These are phyloP conservation scores for Tritrichomonas musculus DNA, from an alignment of 208 protist species.

Conservation along the genomic window DNA sequence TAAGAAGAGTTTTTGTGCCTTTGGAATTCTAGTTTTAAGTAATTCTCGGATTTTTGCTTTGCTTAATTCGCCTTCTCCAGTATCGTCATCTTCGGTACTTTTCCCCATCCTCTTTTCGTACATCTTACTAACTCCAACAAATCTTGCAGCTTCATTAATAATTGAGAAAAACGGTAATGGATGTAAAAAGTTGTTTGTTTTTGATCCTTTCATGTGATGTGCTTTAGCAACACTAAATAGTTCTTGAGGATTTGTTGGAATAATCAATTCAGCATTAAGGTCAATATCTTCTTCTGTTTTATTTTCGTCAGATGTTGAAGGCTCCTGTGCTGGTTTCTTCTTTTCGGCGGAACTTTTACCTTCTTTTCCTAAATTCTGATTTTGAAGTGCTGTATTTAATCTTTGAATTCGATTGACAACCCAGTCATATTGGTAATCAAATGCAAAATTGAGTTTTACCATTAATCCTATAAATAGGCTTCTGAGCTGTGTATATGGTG, in stretches of 20 bases:
- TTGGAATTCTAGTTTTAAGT: background rate
- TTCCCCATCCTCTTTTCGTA: no score
- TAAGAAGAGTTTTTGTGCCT: background rate
- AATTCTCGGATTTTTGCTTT: no score
- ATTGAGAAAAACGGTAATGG: background rate
- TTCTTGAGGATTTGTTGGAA: background rate
- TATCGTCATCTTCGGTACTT: no score
- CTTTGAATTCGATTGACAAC: background rate
- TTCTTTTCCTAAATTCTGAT: no score
- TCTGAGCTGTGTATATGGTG: background rate
- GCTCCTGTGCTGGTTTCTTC: no score
- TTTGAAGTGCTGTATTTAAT: background rate
- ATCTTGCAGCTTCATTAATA: background rate
- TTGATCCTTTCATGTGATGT: background rate
- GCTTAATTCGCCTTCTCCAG: background rate
- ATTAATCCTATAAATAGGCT: background rate
- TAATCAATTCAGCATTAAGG: background rate
- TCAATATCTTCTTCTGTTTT: background rate
- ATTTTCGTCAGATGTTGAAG: background rate
- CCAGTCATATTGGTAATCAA: constrained; percentile 24
- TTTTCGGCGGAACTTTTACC: no score
- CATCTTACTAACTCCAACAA: background rate
- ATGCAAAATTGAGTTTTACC: background rate
- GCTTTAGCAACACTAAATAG: no score
- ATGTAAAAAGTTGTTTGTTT: background rate